Evolutionary conservation across 352 stramenopile species (phyloP).

Genomic region (Plasmopara halstedii): DNA sequence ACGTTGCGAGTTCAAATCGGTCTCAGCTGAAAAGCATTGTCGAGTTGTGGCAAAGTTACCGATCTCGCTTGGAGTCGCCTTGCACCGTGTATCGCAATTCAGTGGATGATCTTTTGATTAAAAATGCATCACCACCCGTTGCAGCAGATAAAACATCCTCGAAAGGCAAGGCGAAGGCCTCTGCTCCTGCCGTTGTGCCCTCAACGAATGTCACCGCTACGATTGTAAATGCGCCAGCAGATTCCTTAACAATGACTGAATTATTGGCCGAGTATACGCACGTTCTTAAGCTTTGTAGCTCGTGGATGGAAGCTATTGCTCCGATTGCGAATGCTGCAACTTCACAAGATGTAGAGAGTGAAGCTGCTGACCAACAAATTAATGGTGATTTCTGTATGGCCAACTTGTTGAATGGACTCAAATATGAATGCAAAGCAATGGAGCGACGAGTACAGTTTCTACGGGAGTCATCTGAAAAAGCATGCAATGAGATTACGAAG

Average conservation of each 20-base stretch:
- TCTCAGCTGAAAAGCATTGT: slow-evolving; percentile 19
- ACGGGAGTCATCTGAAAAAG: slow-evolving; percentile 28
- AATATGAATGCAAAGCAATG: slow-evolving; percentile 55
- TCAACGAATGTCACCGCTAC: slow-evolving; percentile 7
- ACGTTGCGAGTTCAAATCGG: slow-evolving; percentile 35
- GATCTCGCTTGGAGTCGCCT: slow-evolving; percentile 24
- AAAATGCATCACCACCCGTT: slow-evolving; percentile 3
- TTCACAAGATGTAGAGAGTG: slow-evolving; percentile 7
- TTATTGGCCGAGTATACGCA: slow-evolving; percentile 37
- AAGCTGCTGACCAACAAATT: background rate
- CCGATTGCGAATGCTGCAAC: slow-evolving; percentile 7
- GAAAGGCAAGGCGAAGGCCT: slow-evolving; percentile 37
- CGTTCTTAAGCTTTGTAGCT: slow-evolving; percentile 36
- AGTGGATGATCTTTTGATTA: slow-evolving; percentile 10
- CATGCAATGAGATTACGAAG: slow-evolving; percentile 37
- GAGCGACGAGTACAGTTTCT: slow-evolving; percentile 42
- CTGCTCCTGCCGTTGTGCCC: slow-evolving; percentile 10
- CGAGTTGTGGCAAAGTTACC: slow-evolving; percentile 22
- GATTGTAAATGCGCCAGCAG: slow-evolving; percentile 15
- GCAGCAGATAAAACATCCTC: slow-evolving; percentile 19
- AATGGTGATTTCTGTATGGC: slow-evolving; percentile 22
- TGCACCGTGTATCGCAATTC: slow-evolving; percentile 38
- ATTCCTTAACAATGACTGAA: slow-evolving; percentile 28
- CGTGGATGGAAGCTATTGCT: slow-evolving; percentile 29
- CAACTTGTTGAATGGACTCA: slow-evolving; percentile 52